These are phyloP conservation scores for Salvia hispanica DNA, from an alignment of 257 asterid species.

Conservation along the genomic window DNA sequence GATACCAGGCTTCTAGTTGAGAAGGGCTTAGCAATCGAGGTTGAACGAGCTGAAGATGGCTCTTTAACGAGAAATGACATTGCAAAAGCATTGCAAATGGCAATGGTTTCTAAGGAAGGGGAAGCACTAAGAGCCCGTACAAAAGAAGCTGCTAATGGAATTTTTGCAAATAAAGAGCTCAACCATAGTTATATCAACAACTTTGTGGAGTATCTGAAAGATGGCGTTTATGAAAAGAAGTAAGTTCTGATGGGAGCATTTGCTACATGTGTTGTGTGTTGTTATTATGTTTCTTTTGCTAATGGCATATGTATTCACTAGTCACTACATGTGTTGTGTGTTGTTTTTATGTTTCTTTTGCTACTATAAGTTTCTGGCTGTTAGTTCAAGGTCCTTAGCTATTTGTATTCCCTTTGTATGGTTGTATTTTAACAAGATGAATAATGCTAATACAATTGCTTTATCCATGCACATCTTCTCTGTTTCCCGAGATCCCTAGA, in stretches of 20 bases:
- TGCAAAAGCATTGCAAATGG: conserved; percentile 33
- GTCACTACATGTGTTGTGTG: too few relatives aligned
- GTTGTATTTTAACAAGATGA: too few relatives aligned
- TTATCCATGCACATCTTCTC: too few relatives aligned
- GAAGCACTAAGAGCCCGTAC: conserved; percentile 23
- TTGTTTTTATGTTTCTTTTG: neutral
- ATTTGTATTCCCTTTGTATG: too few relatives aligned
- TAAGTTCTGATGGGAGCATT: neutral
- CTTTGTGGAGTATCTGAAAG: conserved; percentile 30
- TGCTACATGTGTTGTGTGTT: neutral
- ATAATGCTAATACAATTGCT: too few relatives aligned
- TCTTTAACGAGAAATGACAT: conserved; percentile 32
- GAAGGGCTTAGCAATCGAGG: conserved; percentile 43
- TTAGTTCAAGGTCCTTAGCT: too few relatives aligned
- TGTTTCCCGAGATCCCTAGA: too few relatives aligned
- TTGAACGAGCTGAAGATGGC: conserved; percentile 43
- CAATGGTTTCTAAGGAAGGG: conserved; percentile 25
- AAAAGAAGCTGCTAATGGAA: conserved; percentile 14
- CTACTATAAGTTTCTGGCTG: neutral
- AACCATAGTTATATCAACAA: conserved; percentile 2
- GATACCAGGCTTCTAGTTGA: conserved; percentile 44
- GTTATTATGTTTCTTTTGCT: neutral
- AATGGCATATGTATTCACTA: too few relatives aligned
- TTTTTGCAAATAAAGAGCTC: conserved; percentile 1
- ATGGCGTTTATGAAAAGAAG: neutral